Percentiles rank a stretch among this genome's conserved stretches.
Conservation (phyloP, 2,329 filamentous ascomycete genomes). For the Cladophialophora yegresii region DNA sequence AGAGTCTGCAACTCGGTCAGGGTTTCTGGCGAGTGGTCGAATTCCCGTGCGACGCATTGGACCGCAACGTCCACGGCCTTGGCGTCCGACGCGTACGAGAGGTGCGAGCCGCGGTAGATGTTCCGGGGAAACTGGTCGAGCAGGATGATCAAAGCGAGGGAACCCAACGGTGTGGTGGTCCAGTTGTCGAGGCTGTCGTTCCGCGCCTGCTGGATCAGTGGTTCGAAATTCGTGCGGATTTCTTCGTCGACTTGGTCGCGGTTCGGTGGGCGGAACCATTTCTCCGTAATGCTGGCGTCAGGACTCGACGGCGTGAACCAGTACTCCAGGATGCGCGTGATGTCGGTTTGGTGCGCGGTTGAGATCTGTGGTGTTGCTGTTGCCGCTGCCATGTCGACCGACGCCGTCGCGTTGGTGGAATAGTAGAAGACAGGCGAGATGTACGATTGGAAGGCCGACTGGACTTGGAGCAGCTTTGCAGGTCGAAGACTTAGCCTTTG, state of each 20-base stretch:
- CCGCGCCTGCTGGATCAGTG: conserved; percentile 34
- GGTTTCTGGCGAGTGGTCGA: conserved; percentile 35
- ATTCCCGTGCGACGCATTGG: conserved; percentile 38
- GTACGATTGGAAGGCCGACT: conserved; percentile 17
- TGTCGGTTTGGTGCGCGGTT: conserved; percentile 9
- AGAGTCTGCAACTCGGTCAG: conserved; percentile 33
- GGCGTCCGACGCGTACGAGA: conserved; percentile 41
- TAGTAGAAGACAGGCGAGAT: conserved; percentile 12
- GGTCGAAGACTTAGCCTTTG: conserved; percentile 12
- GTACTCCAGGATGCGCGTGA: conserved; percentile 35
- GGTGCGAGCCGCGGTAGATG: conserved; percentile 41
- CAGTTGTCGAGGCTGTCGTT: conserved; percentile 31
- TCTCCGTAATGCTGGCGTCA: conserved; percentile 24
- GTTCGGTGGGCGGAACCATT: conserved; percentile 31
- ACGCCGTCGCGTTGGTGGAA: conserved; percentile 8
- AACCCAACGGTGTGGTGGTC: conserved; percentile 34
- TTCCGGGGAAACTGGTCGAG: conserved; percentile 47
- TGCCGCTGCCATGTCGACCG: not conserved
- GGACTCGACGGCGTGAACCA: conserved; percentile 35
- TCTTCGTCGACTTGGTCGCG: conserved; percentile 29
- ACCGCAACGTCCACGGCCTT: conserved; percentile 38
- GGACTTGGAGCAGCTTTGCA: conserved; percentile 25
- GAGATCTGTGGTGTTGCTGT: conserved; percentile 12
- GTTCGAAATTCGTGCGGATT: conserved; percentile 32
- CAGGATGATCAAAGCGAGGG: conserved; percentile 44